Base-by-base conservation (phyloP, 495 filamentous ascomycete genomes). In the Penicillium ochrochloron region DNA sequence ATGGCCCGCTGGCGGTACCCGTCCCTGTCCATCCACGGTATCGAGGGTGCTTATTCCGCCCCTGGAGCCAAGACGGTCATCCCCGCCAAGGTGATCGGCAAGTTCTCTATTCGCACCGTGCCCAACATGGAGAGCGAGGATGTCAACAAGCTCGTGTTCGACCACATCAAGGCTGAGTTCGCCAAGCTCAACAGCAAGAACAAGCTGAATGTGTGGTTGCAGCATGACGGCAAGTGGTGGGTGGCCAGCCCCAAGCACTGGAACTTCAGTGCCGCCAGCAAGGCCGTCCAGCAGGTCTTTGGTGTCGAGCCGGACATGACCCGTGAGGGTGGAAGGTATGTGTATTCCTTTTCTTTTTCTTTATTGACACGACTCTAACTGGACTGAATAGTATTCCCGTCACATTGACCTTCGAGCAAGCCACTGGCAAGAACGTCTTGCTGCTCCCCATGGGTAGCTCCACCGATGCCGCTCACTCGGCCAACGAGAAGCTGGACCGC, bases 21-120 rank as follows among this genome's bases (percentile, higher is more conserved):
- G 4, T 96, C 92, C 27, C 86, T 99, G 59, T 97, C 92, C n/a
- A 82, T 99, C 44, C 95, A 99, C 82, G 95, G 95, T 68, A 74
- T 99, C 70, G 95, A 99, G 78, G 95, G 95, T 29, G 95, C 92
- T 65, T 99, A 96, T 82, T 97, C 92, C 21, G 90, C 89, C 5
- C 87, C 92, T 11, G 95, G 95, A 19, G 96, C 94, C 17, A 99
- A 99, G 85, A 99, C 95, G 0, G 95, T 99, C 70, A 99, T 99
- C 62, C 95, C 95, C 0, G 94, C 95, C 63, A 97, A 96, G 80
- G 96, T 98, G 42, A 89, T 89, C 64, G 95, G 96, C 72, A 99
- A 99, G 79, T 99, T 99, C 82, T 96, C 92, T 27, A 96, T 99
- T 76, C 87, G 95, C 56, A 97, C 94, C 48, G 95, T 99, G 29